A percentile compares a stretch with the other conserved stretches of the same genome.
Evolutionary conservation across 169 alveolate species (phyloP).

Genomic region (Plasmodium vivax): DNA sequence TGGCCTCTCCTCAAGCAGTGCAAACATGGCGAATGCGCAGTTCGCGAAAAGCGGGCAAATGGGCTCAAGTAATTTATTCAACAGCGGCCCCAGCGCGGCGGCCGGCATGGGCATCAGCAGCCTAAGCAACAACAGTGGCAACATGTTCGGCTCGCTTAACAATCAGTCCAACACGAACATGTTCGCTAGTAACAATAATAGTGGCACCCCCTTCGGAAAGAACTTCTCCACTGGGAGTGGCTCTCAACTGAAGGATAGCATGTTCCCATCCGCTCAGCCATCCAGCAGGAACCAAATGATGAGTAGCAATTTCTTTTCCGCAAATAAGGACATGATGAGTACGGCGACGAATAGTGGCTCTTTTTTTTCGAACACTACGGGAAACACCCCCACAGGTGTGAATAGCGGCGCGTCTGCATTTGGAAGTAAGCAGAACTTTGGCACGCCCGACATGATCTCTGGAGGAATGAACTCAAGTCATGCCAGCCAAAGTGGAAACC

Average conservation of each 20-base stretch:
- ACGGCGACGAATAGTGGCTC: neutral
- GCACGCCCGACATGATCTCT: neutral
- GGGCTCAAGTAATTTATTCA: neutral
- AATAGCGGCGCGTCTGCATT: neutral
- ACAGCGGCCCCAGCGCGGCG: neutral
- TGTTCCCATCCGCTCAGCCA: slow-evolving; percentile 11
- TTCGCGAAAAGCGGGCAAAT: neutral
- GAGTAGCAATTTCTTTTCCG: slow-evolving; percentile 18
- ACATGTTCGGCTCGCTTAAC: slow-evolving; percentile 1
- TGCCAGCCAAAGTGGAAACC: neutral
- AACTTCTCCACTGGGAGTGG: neutral
- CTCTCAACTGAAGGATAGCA: neutral
- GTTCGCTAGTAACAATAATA: slow-evolving; percentile 9
- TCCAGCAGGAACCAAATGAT: neutral
- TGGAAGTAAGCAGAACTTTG: neutral
- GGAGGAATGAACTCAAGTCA: neutral
- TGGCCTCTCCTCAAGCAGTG: slow-evolving; percentile 2
- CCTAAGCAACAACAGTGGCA: neutral
- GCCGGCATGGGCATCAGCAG: neutral
- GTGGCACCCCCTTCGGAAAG: neutral
- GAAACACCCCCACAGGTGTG: neutral
- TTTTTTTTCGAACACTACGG: neutral
- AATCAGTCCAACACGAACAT: neutral
- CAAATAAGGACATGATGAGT: neutral
- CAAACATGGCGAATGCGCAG: neutral